These are phyloP conservation scores for Ceratocystis cacaofunesta DNA, from an alignment of 2,329 filamentous ascomycete species.

Conservation along the genomic window DNA sequence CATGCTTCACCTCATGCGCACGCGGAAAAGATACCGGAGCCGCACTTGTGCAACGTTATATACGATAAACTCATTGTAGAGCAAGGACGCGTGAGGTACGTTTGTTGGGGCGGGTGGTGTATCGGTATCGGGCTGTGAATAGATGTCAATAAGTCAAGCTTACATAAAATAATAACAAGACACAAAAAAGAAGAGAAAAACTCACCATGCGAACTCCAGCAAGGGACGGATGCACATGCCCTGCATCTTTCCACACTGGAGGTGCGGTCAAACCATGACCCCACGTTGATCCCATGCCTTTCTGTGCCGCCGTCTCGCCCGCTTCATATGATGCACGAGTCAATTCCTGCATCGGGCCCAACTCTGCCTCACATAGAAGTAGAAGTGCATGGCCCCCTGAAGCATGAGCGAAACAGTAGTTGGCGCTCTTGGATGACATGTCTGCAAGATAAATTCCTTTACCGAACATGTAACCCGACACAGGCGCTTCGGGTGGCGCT, in stretches of 20 bases:
- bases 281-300: conserved; percentile 51
- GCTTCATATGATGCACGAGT: conserved; percentile 41
- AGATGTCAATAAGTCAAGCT: not conserved
- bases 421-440: conserved; percentile 68
- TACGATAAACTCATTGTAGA: conserved; percentile 61
- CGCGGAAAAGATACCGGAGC: conserved; percentile 53
- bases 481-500: conserved; percentile 69
- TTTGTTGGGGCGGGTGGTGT: conserved; percentile 34
- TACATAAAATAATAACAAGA: not conserved
- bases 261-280: conserved; percentile 54
- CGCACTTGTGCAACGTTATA: conserved; percentile 58
- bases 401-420: conserved; percentile 50
- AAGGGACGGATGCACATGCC: conserved; percentile 46
- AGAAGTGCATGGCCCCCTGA: conserved; percentile 60
- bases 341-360: conserved; percentile 58
- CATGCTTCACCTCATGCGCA: conserved; percentile 33
- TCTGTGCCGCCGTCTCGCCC: conserved; percentile 43
- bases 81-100: conserved; percentile 32
- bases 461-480: conserved; percentile 73
- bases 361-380: conserved; percentile 64
- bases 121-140: conserved; percentile 34
- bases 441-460: conserved; percentile 84
- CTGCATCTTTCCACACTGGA: conserved; percentile 59
- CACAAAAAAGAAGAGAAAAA: conserved; percentile 13
- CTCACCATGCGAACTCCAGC: conserved; percentile 56